Evolutionary conservation across 1,284 basidiomycete species (phyloP).

Genomic region (Pisolithus thermaeus): DNA sequence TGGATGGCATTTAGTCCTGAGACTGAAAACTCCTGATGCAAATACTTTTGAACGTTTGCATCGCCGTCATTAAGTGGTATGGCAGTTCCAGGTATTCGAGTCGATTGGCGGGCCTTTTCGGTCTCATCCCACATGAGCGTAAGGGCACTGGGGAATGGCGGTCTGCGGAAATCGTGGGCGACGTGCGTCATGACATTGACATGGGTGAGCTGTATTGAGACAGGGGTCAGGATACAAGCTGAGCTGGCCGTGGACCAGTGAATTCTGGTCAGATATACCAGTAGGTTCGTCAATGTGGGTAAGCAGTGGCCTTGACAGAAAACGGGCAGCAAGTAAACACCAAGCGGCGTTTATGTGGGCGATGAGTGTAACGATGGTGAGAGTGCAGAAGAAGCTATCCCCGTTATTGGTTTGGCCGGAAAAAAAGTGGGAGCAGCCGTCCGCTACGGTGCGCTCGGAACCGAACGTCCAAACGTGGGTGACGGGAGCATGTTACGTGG

Average conservation of each 20-base stretch:
- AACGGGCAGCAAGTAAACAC: not conserved
- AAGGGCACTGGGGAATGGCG: not conserved
- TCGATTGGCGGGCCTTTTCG: not conserved
- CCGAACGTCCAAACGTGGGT: too few relatives aligned
- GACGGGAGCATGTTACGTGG: too few relatives aligned
- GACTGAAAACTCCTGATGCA: slow-evolving; percentile 3
- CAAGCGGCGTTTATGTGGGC: not conserved
- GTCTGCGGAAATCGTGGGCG: not conserved
- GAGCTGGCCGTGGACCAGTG: too few relatives aligned
- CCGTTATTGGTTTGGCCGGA: too few relatives aligned
- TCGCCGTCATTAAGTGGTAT: not conserved
- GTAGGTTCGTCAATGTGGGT: too few relatives aligned
- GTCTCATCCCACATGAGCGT: not conserved
- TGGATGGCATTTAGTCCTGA: not conserved
- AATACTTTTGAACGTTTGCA: not conserved
- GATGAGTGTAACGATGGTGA: not conserved
- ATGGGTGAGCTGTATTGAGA: not conserved
- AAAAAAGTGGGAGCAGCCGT: too few relatives aligned
- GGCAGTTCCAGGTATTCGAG: slow-evolving; percentile 1
- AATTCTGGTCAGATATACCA: too few relatives aligned
- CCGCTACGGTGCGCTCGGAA: too few relatives aligned
- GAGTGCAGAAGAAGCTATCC: not conserved
- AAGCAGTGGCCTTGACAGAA: not conserved
- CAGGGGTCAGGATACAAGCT: not conserved
- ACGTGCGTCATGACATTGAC: not conserved